Base-by-base conservation (phyloP, 2,329 filamentous ascomycete genomes). In the Fusarium nelsonii region DNA sequence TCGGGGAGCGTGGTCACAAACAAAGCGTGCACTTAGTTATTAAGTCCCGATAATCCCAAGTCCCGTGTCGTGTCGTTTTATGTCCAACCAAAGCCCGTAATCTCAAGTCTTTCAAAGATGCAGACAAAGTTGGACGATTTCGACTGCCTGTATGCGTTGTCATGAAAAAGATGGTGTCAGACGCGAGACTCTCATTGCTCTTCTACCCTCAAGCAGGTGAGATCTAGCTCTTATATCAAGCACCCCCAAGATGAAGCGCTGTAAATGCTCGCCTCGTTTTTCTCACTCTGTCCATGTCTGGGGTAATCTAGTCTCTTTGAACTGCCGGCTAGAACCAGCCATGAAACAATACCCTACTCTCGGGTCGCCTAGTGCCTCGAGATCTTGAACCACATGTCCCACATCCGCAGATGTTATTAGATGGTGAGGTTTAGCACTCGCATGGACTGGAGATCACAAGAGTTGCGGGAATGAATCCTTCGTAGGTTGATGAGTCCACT, bases 91-190 rank as follows among this genome's bases (percentile, higher is more conserved):
- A 36, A 50, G 28, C n/a, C 26, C 55, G 36, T 43, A 11, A 51
- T 66, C 62, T 64, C 53, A 36, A 33, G 52, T 69, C 15, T 48
- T 52, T 34, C 51, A 58, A n/a, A 69, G 58, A 68, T 64, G 63
- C 58, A 70, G 63, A 37, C 45, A 28, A 50, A 48, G 63, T 70
- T 60, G 67, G 58, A 68, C 67, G 34, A 59, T 63, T 60, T 64
- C 39, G 64, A 70, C 10, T 60, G 58, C 41, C 10, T 60, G 58
- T 44, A 64, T 70, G 67, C 50, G 67, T 70, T 70, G 67, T 68
- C 67, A 64, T 48, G 20, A 26, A 20, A 37, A 58, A 70, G 63
- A 70, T 56, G 67, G 63, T 69, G 67, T 70, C 63, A 30, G 58
- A 41, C 53, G 34, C 37, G 33, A 18, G 39, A 33, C 39, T 48